Base-by-base conservation (phyloP, 1,139 yeast species). In the Candida labiduridarum region DNA sequence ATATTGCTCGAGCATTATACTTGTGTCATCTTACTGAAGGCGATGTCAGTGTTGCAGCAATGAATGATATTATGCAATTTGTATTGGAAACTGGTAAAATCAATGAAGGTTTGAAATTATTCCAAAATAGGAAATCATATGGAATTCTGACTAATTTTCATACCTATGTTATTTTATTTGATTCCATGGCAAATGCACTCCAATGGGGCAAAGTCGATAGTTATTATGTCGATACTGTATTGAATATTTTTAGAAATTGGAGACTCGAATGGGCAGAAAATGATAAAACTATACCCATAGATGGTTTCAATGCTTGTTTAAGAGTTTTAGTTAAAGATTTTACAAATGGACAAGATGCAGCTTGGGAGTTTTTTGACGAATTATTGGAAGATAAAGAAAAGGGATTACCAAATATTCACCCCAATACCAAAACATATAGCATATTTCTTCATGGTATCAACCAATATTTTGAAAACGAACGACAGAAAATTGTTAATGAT, bases 111-210 rank as follows among this genome's bases (percentile, higher is more conserved):
- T 54, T 85, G 41, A 79, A 78, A 45, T 55, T 80, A 29, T 74
- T 77, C 52, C 74, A 76, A 51, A 77, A 79, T 64, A 71, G 89
- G 46, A 83, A 81, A 57, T 85, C 84, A 59, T 80, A 87, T 83
- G 79, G 78, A 1, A 76, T 84, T 16, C 76, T 78, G 1, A 66
- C 74, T 4, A 80, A 84, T 56, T 77, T 79, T 18, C 79, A 80
- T 45, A 78, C 87, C 0, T 72, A 79, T 52, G 78, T 84, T 2
- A 78, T 83, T 3, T 59, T 86, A 4, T 83, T 85, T 54, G 72
- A 78, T 50, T 90, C 89, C 0, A 68, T 84, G 44, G 74, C 86
- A 2, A 74, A 78, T 47, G 55, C 64, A 9, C 61, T 63, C 33
- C 60, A 63, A 35, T 73, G 74, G 74, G 79, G 79, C 0, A 59